Conservation (phyloP, 441 rosid species). For the Metrosideros polymorpha region DNA sequence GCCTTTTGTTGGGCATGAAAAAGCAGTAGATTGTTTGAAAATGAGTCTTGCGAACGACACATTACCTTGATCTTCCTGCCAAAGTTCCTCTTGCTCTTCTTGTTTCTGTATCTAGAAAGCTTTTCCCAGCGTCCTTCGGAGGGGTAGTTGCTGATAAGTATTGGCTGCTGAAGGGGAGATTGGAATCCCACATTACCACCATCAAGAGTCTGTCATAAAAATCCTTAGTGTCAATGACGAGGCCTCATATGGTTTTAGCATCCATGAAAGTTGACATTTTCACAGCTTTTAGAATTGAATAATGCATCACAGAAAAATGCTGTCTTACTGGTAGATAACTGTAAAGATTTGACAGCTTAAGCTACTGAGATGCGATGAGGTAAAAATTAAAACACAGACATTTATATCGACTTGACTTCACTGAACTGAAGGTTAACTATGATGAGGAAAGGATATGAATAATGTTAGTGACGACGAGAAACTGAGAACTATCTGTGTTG, state of each 20-base stretch:
- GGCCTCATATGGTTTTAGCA: slow-evolving; percentile 32
- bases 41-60: background rate
- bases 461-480: background rate
- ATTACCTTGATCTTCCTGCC: slow-evolving; percentile 92
- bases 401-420: background rate
- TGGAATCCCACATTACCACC: slow-evolving; percentile 14
- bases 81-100: slow-evolving; percentile 90
- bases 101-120: slow-evolving; percentile 89
- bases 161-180: slow-evolving; percentile 25
- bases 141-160: slow-evolving; percentile 36
- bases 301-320: background rate
- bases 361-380: background rate
- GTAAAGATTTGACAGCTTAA: background rate
- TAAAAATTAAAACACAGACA: background rate
- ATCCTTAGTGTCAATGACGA: slow-evolving; percentile 29
- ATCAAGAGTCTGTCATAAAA: slow-evolving; percentile 68
- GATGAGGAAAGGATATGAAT: background rate
- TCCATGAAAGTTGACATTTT: slow-evolving; percentile 34
- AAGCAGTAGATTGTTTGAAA: background rate
- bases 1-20: background rate
- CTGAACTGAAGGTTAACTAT: background rate
- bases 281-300: slow-evolving; percentile 14
- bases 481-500: background rate
- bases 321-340: background rate
- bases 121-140: slow-evolving; percentile 86